These are phyloP conservation scores for Pichia sp. DNA, from an alignment of 1,139 yeast species.

Conservation along the genomic window DNA sequence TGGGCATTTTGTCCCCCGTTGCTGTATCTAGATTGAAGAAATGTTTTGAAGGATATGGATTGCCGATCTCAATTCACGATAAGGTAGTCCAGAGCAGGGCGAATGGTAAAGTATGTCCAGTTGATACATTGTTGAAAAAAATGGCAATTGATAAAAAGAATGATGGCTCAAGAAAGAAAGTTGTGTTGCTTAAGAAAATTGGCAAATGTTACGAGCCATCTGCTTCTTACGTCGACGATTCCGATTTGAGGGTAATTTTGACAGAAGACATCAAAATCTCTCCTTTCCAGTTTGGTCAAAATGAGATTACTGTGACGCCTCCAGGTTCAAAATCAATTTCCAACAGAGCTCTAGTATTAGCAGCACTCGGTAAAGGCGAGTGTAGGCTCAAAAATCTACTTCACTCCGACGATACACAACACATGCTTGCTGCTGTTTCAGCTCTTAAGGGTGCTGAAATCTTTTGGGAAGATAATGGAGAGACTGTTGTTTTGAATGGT, in stretches of 20 bases:
- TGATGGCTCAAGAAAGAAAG: constrained; percentile 85
- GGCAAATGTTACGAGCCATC: constrained; percentile 86
- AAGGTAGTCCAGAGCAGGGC: constrained; percentile 68
- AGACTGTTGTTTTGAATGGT: constrained; percentile 79
- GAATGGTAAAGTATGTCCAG: constrained; percentile 62
- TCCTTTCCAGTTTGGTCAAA: constrained; percentile 44
- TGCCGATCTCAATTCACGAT: constrained; percentile 79
- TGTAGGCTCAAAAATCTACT: constrained; percentile 79
- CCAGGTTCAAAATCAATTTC: constrained; percentile 98
- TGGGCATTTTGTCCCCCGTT: constrained; percentile 84
- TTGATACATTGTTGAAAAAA: constrained; percentile 67
- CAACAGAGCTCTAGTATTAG: constrained; percentile 86
- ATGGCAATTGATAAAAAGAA: constrained; percentile 97
- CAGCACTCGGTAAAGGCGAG: constrained; percentile 85
- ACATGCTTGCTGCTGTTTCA: constrained; percentile 86
- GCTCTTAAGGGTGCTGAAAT: constrained; percentile 79
- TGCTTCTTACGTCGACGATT: constrained; percentile 81
- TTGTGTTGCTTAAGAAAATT: constrained; percentile 75
- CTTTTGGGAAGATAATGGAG: constrained; percentile 80
- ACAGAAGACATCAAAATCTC: constrained; percentile 78
- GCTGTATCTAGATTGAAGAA: constrained; percentile 89
- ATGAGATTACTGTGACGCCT: constrained; percentile 57
- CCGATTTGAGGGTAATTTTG: constrained; percentile 73
- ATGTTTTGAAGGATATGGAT: constrained; percentile 77
- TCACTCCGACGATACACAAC: constrained; percentile 94